Evolutionary conservation across 2,329 filamentous ascomycete genomes (phyloP), one percentile per base, ranked within the genome.

Genomic region (Coccinonectria pachysandricola): DNA sequence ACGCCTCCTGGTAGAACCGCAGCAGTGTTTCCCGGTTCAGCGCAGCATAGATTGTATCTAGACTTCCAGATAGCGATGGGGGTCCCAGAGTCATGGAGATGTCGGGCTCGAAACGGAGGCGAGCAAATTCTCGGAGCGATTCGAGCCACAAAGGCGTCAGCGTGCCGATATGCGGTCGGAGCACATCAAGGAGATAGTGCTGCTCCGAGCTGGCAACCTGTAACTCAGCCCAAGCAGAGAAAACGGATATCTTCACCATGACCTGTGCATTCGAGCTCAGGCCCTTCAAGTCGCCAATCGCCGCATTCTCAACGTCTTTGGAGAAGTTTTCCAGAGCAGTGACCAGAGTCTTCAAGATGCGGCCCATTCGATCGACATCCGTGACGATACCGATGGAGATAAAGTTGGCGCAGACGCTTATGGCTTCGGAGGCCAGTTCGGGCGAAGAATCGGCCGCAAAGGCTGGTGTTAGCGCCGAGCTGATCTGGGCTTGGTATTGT

Each of bases 401-500:
- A 56, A 98, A 98, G 2, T 83, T 86, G n/a, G 88, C 91, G 47
- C 91, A 98, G 6, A 98, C 91, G 45, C 93, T 93, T 37, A 98
- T 84, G 10, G 92, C 91, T 50, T 95, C 88, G 0, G 91, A 87
- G 6, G 91, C 92, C 10, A 98, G 65, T 53, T 98, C 91, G 1
- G 92, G 87, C 1, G 88, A 95, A 0, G 91, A 98, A 53, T 98
- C 91, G 4, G 79, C 79, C 1, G 91, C 87, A 57, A 98, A 98
- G 0, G 91, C 92, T 4, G 91, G 91, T 0, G 92, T 98, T 35
- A 98, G 65, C 1, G 91, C 91, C 11, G 91, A 96, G 45, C 87
- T 87, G 49, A 98, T 98, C 50, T 98, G 91, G 5, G 91, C 91
- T 56, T 98, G 92, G 47, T 98, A 98, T 54, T 98, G 91, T 53